phyloP scores from a whole-genome alignment of 2,329 filamentous ascomycete species.

The Albophoma yamanashiensis region DNA sequence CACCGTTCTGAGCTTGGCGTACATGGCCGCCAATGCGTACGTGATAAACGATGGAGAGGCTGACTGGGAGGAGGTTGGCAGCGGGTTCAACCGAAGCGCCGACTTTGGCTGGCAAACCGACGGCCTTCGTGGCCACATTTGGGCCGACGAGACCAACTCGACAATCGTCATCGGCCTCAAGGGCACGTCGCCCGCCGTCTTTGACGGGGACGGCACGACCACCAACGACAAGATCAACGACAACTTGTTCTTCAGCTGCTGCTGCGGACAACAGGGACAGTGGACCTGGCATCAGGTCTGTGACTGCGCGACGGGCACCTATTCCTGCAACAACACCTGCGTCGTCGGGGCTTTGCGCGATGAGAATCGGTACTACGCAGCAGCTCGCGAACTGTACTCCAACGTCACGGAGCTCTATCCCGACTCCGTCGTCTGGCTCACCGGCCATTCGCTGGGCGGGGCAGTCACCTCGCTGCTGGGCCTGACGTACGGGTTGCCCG shows the following conservation, averaged over 20 bases:
- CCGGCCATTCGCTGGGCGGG: conserved; percentile 87
- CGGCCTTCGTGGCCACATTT: conserved; percentile 85
- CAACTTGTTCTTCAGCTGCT: conserved; percentile 96
- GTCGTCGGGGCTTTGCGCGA: conserved; percentile 62
- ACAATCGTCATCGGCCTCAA: conserved; percentile 90
- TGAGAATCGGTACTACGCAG: conserved; percentile 86
- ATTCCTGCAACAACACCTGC: conserved; percentile 87
- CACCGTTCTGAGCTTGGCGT: conserved; percentile 73
- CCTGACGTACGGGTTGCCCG: conserved; percentile 80
- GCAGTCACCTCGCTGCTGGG: conserved; percentile 81
- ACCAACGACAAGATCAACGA: conserved; percentile 98
- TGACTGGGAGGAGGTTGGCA: conserved; percentile 75
- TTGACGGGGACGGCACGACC: conserved; percentile 93
- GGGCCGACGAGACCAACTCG: conserved; percentile 72
- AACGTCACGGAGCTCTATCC: conserved; percentile 90
- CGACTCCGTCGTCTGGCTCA: conserved; percentile 73
- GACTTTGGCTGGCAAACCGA: conserved; percentile 92
- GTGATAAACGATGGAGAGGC: conserved; percentile 58
- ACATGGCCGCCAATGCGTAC: conserved; percentile 86
- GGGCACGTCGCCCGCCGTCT: conserved; percentile 80
- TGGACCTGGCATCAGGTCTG: conserved; percentile 88
- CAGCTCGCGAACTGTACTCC: conserved; percentile 78
- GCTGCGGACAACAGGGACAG: conserved; percentile 86
- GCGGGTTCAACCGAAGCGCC: conserved; percentile 71
- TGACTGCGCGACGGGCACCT: conserved; percentile 80